Evolutionary conservation across 352 stramenopile species (phyloP).

Genomic region (Peronospora farinosa): DNA sequence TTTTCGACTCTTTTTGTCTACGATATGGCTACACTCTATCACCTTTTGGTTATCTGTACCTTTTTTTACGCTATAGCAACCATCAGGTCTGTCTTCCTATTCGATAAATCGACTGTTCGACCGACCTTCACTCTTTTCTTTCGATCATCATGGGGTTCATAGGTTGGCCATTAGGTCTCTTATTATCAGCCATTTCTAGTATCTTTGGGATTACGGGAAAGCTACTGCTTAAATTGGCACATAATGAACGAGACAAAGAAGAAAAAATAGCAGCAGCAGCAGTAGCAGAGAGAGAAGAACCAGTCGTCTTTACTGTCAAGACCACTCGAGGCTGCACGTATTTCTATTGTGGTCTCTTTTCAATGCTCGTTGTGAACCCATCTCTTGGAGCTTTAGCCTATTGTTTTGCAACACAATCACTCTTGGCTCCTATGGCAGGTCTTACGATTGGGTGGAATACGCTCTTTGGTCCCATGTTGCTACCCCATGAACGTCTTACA

Average conservation of each 20-base stretch:
- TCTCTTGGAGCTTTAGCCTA: constrained; percentile 56
- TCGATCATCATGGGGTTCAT: constrained; percentile 34
- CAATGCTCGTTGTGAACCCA: constrained; percentile 75
- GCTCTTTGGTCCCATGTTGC: constrained; percentile 58
- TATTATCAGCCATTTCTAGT: constrained; percentile 68
- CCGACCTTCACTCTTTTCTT: constrained; percentile 8
- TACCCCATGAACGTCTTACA: constrained; percentile 61
- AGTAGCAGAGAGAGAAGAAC: constrained; percentile 23
- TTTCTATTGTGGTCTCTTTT: constrained; percentile 63
- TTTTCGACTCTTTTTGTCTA: no score
- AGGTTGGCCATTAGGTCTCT: constrained; percentile 70
- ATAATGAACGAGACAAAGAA: constrained; percentile 60
- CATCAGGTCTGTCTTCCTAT: no score
- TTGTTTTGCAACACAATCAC: constrained; percentile 73
- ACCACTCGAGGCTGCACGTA: constrained; percentile 49
- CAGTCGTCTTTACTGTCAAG: constrained; percentile 23
- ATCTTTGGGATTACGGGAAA: constrained; percentile 79
- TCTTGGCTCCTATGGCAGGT: constrained; percentile 75
- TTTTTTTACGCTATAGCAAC: no score
- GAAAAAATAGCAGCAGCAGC: no score
- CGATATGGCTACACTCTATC: no score
- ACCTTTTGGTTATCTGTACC: no score
- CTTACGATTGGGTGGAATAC: constrained; percentile 83
- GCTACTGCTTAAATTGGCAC: constrained; percentile 72
- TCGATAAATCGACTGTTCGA: background rate